Base-by-base conservation (phyloP, 441 rosid species). In the Erodium texanum region DNA sequence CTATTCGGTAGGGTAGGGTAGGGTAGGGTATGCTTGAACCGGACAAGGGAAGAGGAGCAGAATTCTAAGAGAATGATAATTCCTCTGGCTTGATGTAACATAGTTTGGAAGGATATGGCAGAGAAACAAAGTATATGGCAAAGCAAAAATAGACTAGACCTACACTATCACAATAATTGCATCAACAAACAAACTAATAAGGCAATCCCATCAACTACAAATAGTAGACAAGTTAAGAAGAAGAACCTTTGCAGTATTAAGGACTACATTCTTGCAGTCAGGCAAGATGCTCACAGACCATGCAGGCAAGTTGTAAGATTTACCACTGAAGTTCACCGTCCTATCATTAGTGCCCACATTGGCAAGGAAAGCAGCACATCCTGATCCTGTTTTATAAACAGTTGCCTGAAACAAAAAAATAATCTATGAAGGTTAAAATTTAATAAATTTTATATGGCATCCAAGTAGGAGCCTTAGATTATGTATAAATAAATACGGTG, bases 221-320 rank as follows among this genome's bases (percentile, higher is more conserved):
- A 36, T 19, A 32, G n/a, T 50, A 18, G 6, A 43, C 66, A 34
- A 58, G 72, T 32, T 38, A 66, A 70, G 0, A 34, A 75, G 73
- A 70, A 82, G 58, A 59, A 94, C 99, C 99, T 91, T 91, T 50
- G 97, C 97, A 2, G 91, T 86, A 69, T 88, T 88, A 59, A 88
- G 75, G 29, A 67, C 89, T 5, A 82, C 91, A 34, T 76, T 88
- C 65, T 82, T 86, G 89, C 94, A 86, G 73, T 88, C 89, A 6
- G 94, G 94, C 67, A 88, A 80, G 79, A 88, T 88, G 88, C 94
- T 88, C 61, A 88, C 94, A 5, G 94, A 86, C 94, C 94, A 88
- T 3, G 85, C 86, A 41, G 94, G 94, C 78, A 88, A 74, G 68
- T 7, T 67, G 69, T 88, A 86, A 65, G 88, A 80, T 64, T 80